Percentiles rank a stretch among this genome's conserved stretches.
phyloP scores from a whole-genome alignment of 2,329 filamentous ascomycete genomes.

The Botrytis aclada region DNA sequence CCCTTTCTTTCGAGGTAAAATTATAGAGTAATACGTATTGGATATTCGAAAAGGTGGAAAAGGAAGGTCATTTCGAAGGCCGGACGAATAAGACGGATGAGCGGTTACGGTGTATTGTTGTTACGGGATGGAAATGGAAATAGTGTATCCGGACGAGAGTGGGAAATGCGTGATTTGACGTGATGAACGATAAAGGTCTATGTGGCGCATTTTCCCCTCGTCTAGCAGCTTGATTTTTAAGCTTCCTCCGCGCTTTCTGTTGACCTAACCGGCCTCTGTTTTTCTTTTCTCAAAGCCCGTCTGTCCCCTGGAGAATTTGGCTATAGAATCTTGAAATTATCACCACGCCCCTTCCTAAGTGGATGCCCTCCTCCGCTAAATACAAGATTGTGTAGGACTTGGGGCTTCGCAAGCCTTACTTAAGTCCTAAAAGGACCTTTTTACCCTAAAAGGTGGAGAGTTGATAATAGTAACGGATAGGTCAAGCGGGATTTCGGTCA shows the following conservation, averaged over 20 bases:
- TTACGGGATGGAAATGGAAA: background rate
- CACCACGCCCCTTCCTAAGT: background rate
- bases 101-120: background rate
- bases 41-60: background rate
- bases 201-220: background rate
- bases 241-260: background rate
- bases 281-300: background rate
- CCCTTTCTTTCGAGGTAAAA: background rate
- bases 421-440: background rate
- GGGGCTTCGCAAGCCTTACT: background rate
- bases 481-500: conserved; percentile 9
- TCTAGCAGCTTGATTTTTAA: background rate
- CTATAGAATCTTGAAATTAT: background rate
- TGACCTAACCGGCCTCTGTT: background rate
- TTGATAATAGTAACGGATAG: background rate
- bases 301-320: background rate
- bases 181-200: background rate
- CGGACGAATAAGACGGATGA: background rate
- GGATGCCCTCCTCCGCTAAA: background rate
- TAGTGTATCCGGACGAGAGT: background rate
- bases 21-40: background rate
- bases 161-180: background rate
- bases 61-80: background rate
- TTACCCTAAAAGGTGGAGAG: conserved; percentile 2
- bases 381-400: background rate